phyloP scores from a whole-genome alignment of 164 flowering plant species.

The Vitis rotundifolia region DNA sequence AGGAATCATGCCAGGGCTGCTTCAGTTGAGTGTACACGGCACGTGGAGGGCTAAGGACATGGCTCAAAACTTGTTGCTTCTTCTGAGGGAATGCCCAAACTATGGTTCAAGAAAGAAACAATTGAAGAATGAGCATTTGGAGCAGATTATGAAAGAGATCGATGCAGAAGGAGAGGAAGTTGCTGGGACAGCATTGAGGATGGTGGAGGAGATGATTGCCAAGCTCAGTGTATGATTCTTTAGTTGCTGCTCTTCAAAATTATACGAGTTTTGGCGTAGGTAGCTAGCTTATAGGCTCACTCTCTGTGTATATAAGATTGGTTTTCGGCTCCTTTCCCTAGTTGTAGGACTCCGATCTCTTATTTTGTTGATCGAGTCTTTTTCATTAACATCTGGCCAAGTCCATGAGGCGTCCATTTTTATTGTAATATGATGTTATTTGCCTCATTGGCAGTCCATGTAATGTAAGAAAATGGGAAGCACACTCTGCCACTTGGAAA shows the following conservation, averaged over 20 bases:
- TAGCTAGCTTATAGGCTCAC: no score
- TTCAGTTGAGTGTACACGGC: constrained; percentile 63
- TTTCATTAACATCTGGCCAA: neutral
- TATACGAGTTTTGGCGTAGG: neutral
- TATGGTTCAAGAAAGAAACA: constrained; percentile 16
- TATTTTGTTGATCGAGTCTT: neutral
- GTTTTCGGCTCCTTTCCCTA: neutral
- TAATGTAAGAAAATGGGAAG: no score
- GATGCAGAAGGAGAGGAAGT: constrained; percentile 39
- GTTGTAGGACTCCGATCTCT: neutral
- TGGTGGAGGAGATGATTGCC: constrained; percentile 63
- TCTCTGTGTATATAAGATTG: constrained; percentile 6
- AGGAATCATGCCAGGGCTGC: constrained; percentile 64
- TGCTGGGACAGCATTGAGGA: constrained; percentile 27
- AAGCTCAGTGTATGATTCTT: constrained; percentile 29
- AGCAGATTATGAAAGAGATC: constrained; percentile 52
- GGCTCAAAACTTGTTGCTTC: constrained; percentile 39
- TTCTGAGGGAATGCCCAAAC: constrained; percentile 41
- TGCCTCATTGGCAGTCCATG: no score
- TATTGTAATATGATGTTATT: no score
- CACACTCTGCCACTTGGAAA: no score
- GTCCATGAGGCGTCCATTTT: no score
- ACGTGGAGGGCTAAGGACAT: constrained; percentile 40
- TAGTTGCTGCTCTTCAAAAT: neutral
- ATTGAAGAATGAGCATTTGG: constrained; percentile 26